Base-by-base conservation (phyloP, 331 rosid genomes). In the Cydonia oblonga region DNA sequence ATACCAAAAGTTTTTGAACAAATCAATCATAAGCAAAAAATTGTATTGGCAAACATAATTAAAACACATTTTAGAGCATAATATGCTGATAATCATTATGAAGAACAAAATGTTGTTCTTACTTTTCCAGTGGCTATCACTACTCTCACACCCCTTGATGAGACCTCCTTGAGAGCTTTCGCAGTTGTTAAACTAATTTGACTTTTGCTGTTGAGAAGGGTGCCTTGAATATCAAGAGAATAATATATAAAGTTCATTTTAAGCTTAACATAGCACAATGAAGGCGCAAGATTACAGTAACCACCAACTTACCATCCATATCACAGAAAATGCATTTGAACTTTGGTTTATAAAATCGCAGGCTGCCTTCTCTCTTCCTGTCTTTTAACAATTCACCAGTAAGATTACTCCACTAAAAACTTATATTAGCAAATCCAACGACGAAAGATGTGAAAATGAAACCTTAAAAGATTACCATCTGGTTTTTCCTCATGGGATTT, bases 91-190 rank as follows among this genome's bases (percentile, higher is more conserved):
- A 51, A 18, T 15, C 22, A 18, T 38, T 76, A 16, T 40, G 22
- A 73, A 59, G n/a, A 15, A 24, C 38, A 35, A 53, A 9, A 49
- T 32, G 13, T 14, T 29, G 44, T 20, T 72, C 88, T 81, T 87
- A 93, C 98, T 83, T 93, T 93, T 81, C 98, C 98, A 2, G 98
- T 93, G 81, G 98, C 98, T 70, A 93, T 87, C 77, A 93, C 96
- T 84, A 93, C 82, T 78, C 91, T 89, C 76, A 90, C 92, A 77
- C 98, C 98, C 86, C 95, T 93, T 57, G 84, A 82, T 30, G 82
- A 56, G 40, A 85, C 98, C 81, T 91, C 98, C 78, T 79, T 86
- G 76, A 93, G 75, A 76, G 96, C 97, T 75, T 78, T 82, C 65
- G 66, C 89, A 74, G 91, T 93, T 71, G 87, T 58, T 64, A 86